Base-by-base conservation (phyloP, 768 basidiomycete genomes). In the Auriscalpium vulgare region DNA sequence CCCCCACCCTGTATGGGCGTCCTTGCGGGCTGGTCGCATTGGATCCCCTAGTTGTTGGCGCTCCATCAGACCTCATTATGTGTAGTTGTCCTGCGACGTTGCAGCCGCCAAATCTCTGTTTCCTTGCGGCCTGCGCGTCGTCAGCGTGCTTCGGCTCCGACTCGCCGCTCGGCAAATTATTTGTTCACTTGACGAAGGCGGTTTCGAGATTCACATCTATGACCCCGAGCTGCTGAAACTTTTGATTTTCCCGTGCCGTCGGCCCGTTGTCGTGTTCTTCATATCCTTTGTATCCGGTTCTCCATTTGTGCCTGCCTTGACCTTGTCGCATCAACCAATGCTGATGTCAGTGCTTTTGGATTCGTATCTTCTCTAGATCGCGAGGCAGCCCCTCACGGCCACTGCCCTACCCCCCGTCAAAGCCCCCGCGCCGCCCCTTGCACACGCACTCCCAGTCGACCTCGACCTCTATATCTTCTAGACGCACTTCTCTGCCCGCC, bases 401-500 rank as follows among this genome's bases (percentile, higher is more conserved):
- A 16, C 38, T 37, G 36, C 61, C 61, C n/a, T 62, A 62, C 47
- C 61, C 61, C 35, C 56, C 61, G 52, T 53, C 59, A 45, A 62
- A 62, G 35, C 61, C 61, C 47, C 45, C 59, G 36, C 59, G 59
- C 40, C 61, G 61, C 51, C 59, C 61, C 34, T 16, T 52, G 38
- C 59, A 59, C 56, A 43, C 37, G 35, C 59, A 57, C 56, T 50
- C 59, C 44, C 61, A 60, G 45, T 61, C 65, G 17, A 56, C 66
- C 2, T 53, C 65, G 21, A 58, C 67, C 44, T 67, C 66, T 29
- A 46, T 62, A 8, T 66, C 66, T 16, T 62, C 58, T 37, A 64
- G 63, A 29, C 63, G 63, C 16, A 60, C 62, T 19, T 69, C 68
- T 43, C 65, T 69, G 51, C 67, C 67, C 44, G 54, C 63, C 46